Conservation (phyloP, 129 eudicot genomes). For the Helianthus tuberosus region DNA sequence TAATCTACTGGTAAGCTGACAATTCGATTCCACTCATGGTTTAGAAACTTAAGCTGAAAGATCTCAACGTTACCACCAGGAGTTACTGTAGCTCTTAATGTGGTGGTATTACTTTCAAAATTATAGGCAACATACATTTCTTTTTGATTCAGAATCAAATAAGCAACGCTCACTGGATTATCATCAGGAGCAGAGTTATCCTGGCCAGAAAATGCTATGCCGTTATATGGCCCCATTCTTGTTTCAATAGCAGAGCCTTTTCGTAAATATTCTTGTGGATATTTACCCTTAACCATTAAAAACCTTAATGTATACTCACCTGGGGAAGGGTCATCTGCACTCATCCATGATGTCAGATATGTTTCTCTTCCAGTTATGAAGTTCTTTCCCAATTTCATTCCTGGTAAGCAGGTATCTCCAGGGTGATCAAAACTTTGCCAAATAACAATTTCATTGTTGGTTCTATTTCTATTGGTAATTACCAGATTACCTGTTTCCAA, state of each 20-base stretch:
- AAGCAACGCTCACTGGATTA: background rate
- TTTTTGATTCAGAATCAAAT: slow-evolving; percentile 6
- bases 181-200: background rate
- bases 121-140: slow-evolving; percentile 15
- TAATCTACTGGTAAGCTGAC: slow-evolving; percentile 16
- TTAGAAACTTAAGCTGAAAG: background rate
- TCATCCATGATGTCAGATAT: slow-evolving; percentile 21
- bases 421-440: slow-evolving; percentile 31
- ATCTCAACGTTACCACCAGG: slow-evolving; percentile 18
- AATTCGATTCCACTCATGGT: slow-evolving; percentile 8
- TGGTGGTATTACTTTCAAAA: background rate
- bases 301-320: slow-evolving; percentile 17
- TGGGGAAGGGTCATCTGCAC: slow-evolving; percentile 29
- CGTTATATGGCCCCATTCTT: slow-evolving; percentile 21
- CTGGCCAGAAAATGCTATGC: slow-evolving; percentile 16
- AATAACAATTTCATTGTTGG: background rate
- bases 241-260: slow-evolving; percentile 10
- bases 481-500: slow-evolving; percentile 36
- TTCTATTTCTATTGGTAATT: background rate
- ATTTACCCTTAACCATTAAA: slow-evolving; percentile 14
- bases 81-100: background rate
- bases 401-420: slow-evolving; percentile 20
- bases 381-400: slow-evolving; percentile 24
- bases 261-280: slow-evolving; percentile 8
- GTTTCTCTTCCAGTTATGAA: slow-evolving; percentile 27